Percentiles rank a stretch among this genome's conserved stretches.
These are phyloP conservation scores for Isatis lusitanica DNA, from an alignment of 441 rosid genomes.

Conservation along the genomic window DNA sequence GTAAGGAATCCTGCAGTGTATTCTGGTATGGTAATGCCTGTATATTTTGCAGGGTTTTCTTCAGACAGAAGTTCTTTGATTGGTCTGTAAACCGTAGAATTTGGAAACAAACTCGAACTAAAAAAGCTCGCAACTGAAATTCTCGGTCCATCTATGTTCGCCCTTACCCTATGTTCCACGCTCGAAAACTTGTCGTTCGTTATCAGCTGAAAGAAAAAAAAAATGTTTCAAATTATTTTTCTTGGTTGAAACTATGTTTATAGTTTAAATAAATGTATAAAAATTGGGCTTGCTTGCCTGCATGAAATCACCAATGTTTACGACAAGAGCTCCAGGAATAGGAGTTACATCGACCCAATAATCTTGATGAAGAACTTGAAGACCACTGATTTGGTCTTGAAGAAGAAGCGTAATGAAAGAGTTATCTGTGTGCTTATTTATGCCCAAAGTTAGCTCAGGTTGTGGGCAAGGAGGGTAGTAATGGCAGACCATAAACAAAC, in stretches of 20 bases:
- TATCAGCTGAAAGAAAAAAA: conserved; percentile 42
- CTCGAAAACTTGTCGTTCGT: conserved; percentile 58
- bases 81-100: conserved; percentile 43
- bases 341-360: conserved; percentile 51
- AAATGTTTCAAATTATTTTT: neutral
- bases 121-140: conserved; percentile 44
- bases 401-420: conserved; percentile 49
- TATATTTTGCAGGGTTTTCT: conserved; percentile 46
- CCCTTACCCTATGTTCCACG: conserved; percentile 54
- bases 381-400: conserved; percentile 63
- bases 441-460: conserved; percentile 56
- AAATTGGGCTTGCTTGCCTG: conserved; percentile 37
- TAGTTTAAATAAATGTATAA: neutral
- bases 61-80: conserved; percentile 54
- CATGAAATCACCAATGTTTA: conserved; percentile 57
- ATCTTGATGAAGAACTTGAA: conserved; percentile 43
- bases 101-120: conserved; percentile 22
- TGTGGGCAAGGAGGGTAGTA: conserved; percentile 60
- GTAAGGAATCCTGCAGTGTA: conserved; percentile 12
- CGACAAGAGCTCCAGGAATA: conserved; percentile 50
- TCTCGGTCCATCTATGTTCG: conserved; percentile 42
- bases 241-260: neutral
- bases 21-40: conserved; percentile 28
- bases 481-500: conserved; percentile 30
- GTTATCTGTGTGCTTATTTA: conserved; percentile 49